Evolutionary conservation across 306 rosid species (phyloP).

Genomic region (Styphnolobium japonicum): DNA sequence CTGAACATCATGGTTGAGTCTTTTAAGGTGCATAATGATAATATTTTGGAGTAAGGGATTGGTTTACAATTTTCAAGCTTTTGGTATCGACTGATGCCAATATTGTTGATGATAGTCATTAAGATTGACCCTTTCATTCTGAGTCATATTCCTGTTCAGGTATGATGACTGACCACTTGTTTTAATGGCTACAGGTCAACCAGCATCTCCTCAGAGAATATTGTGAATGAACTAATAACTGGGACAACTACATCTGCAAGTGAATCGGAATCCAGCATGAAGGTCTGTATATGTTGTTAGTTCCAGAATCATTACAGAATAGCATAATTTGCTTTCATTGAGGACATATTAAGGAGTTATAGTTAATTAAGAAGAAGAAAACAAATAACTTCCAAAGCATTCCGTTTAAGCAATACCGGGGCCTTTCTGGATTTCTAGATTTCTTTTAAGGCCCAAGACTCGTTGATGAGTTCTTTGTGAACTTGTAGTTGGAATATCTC

Average conservation of each 20-base stretch:
- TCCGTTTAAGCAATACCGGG: not conserved
- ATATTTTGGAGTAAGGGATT: not conserved
- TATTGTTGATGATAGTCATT: not conserved
- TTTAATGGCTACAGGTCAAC: slow-evolving; percentile 46
- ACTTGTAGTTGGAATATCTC: not conserved
- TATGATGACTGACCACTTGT: slow-evolving; percentile 4
- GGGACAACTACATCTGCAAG: slow-evolving; percentile 55
- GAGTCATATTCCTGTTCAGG: not conserved
- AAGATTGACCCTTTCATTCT: not conserved
- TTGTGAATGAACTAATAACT: slow-evolving; percentile 48
- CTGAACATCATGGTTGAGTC: not conserved
- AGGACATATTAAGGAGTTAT: not conserved
- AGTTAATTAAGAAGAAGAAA: not conserved
- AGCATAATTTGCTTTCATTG: not conserved
- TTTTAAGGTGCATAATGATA: not conserved
- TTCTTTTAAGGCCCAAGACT: no score
- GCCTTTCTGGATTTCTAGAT: not conserved
- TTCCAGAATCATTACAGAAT: not conserved
- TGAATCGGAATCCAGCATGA: slow-evolving; percentile 51
- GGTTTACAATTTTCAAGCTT: not conserved
- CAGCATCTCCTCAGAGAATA: slow-evolving; percentile 67
- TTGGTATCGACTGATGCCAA: not conserved
- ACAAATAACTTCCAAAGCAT: not conserved
- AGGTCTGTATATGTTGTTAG: slow-evolving; percentile 46
- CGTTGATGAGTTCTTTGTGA: not conserved